phyloP scores from a whole-genome alignment of 148 eudicot genomes.

The Diospyros lotus region DNA sequence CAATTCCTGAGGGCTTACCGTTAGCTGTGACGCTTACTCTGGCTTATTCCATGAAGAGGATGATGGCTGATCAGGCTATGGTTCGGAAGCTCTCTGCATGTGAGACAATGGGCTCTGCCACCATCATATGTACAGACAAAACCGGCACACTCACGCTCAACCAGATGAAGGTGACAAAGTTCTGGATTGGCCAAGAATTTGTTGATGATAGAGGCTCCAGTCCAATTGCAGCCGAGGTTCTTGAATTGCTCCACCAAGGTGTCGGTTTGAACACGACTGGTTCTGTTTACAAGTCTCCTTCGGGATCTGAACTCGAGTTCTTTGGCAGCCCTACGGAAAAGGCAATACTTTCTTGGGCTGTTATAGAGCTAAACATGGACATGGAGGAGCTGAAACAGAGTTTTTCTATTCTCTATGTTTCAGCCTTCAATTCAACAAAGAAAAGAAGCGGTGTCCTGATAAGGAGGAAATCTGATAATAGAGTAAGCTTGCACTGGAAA shows the following conservation, averaged over 20 bases:
- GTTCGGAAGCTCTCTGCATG: no score
- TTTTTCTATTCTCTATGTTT: not conserved
- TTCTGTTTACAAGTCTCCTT: conserved; percentile 9
- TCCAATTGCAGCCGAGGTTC: not conserved
- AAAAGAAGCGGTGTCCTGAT: conserved; percentile 24
- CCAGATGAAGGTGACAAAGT: conserved; percentile 18
- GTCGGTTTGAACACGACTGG: conserved; percentile 30
- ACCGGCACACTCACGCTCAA: conserved; percentile 25
- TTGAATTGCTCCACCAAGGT: conserved; percentile 10
- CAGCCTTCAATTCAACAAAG: conserved; percentile 20
- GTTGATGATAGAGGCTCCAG: conserved; percentile 6
- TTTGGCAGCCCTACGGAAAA: conserved; percentile 16
- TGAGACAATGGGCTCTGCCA: no score
- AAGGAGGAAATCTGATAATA: conserved; percentile 18
- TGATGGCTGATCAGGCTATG: no score
- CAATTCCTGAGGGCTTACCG: no score
- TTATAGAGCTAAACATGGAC: conserved; percentile 24
- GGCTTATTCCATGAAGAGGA: no score
- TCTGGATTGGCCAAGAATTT: conserved; percentile 21
- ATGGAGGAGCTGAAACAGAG: conserved; percentile 21
- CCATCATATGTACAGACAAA: not conserved
- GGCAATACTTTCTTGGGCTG: conserved; percentile 28
- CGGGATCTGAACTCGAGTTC: conserved; percentile 6
- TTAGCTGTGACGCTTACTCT: no score
- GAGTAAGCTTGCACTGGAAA: conserved; percentile 28